Conservation (phyloP, 106 monocot species). For the Acanthochlamys bracteata region DNA sequence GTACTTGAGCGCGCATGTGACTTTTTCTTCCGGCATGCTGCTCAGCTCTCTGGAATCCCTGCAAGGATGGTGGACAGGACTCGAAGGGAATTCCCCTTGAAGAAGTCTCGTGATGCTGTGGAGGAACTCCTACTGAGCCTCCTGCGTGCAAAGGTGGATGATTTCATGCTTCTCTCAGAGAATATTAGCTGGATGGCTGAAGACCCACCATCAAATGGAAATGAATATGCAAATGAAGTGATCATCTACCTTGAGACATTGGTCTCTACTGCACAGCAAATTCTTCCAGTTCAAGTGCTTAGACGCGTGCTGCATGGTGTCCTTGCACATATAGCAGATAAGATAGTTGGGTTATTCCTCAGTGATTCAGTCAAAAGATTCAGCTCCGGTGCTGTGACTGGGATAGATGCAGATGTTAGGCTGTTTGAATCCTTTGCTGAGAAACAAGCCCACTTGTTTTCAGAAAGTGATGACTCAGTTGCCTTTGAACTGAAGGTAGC, state of each 20-base stretch:
- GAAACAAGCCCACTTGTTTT: conserved; percentile 33
- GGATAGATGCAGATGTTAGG: conserved; percentile 68
- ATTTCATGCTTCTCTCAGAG: conserved; percentile 67
- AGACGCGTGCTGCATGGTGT: conserved; percentile 53
- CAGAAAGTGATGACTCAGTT: conserved; percentile 33
- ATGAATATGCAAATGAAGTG: conserved; percentile 89
- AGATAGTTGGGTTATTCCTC: conserved; percentile 70
- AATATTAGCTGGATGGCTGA: conserved; percentile 79
- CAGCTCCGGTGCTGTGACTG: conserved; percentile 68
- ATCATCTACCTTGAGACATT: conserved; percentile 84
- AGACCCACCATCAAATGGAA: conserved; percentile 48
- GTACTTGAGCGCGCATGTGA: conserved; percentile 90
- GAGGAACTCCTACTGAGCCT: conserved; percentile 59
- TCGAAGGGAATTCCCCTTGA: conserved; percentile 64
- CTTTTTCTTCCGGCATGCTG: conserved; percentile 89
- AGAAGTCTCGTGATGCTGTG: conserved; percentile 61
- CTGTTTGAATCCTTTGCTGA: conserved; percentile 90
- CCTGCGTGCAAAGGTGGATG: conserved; percentile 65
- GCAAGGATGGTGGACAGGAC: conserved; percentile 55
- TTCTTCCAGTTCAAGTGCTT: conserved; percentile 60
- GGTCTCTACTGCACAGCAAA: conserved; percentile 70
- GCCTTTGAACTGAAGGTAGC: conserved; percentile 50
- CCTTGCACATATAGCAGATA: conserved; percentile 68
- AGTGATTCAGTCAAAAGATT: conserved; percentile 77
- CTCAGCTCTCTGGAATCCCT: conserved; percentile 79